A percentile compares a stretch with the other conserved stretches of the same genome.
Evolutionary conservation across 352 stramenopile genomes (phyloP).

Genomic region (Phytophthora melonis): DNA sequence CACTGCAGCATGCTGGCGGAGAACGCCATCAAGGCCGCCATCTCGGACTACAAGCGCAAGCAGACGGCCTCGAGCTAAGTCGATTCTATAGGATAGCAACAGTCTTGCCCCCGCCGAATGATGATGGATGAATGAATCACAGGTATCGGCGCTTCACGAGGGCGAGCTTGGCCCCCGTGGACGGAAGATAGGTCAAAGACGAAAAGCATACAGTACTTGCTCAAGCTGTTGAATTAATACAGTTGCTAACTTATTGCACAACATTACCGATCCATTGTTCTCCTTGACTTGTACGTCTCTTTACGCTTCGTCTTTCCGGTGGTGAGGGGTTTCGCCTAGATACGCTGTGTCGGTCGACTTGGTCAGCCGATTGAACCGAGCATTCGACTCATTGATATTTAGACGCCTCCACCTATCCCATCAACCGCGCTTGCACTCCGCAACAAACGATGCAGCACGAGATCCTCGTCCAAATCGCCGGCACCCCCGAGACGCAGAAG

Average conservation of each 20-base stretch:
- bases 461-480: too few species aligned
- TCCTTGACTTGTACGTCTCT: not conserved
- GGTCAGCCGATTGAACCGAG: too few species aligned
- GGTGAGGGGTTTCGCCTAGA: not conserved
- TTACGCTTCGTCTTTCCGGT: not conserved
- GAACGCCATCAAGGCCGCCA: conserved; percentile 99
- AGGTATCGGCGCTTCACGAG: conserved; percentile 5
- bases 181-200: conserved; percentile 25
- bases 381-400: too few species aligned
- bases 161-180: conserved; percentile 3
- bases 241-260: conserved; percentile 20
- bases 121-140: not conserved
- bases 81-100: conserved; percentile 25
- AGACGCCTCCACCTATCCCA: too few species aligned
- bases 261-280: not conserved
- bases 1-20: conserved; percentile 99
- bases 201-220: conserved; percentile 22
- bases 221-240: conserved; percentile 14
- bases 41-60: conserved; percentile 98
- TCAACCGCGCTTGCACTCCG: too few species aligned
- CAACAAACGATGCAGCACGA: too few species aligned
- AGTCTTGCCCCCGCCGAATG: conserved; percentile 26
- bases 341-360: not conserved
- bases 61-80: conserved; percentile 58
- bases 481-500: too few species aligned